Evolutionary conservation across 805 yeast genomes (phyloP), one percentile per base, ranked within the genome.

Genomic region (Wickerhamiella galacta): DNA sequence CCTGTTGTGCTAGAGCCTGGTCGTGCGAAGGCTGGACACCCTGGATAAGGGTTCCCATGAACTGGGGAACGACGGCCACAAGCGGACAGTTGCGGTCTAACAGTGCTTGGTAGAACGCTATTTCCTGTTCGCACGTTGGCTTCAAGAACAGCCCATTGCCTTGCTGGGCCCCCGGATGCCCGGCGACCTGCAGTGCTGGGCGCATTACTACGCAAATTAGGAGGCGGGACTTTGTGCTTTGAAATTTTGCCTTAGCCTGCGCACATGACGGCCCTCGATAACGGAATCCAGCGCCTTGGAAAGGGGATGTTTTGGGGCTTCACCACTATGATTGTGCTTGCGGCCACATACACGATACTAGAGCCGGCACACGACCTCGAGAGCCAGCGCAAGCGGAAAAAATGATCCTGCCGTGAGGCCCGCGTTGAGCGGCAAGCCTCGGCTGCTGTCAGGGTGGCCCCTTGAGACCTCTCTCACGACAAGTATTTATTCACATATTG

Each of bases 121-220:
- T 53, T 53, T 87, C 98, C 42, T 69, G 71, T 17, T 53, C 53
- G 0, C 57, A 49, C 0, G 85, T 61, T 0, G 75, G 73, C 52
- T 90, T 87, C 35, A 80, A 68, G 42, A 85, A 76, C 11, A 87
- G 56, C 6, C 69, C 54, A 0, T 83, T 93, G 25, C 67, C 68
- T 5, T 52, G 64, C 40, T 72, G 72, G 3, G 77, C 68, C 0
- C 94, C 96, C 4, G 64, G 79, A 47, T 87, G 98, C 4, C 98
- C 98, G 0, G 95, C 96, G 3, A 90, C 96, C 54, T 73, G 77
- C 47, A 78, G 80, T 35, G 51, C 53, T 2, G 35, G 38, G 17
- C 22, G 30, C 30, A 36, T 23, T 23, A 10, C 22, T 20, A 7
- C 7, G 10, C 22, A 20, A 20, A 7, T 20, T 10, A 7, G 22